Base-by-base conservation (phyloP, 306 rosid species). In the Cicer cuneatum region DNA sequence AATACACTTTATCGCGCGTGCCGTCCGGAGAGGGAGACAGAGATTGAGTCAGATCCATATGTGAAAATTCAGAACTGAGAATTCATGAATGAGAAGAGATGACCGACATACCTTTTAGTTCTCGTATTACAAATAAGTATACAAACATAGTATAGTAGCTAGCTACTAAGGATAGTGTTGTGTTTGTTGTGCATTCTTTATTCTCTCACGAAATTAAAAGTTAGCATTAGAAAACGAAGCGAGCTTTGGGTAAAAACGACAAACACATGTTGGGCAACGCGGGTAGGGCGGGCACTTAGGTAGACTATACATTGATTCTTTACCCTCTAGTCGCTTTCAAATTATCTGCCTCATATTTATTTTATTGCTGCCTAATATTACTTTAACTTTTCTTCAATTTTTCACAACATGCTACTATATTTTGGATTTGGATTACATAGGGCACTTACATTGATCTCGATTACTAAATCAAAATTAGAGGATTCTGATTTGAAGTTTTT, bases 1-100 rank as follows among this genome's bases (percentile, higher is more conserved):
- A 56, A 57, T 56, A 6, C 2, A 24, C 72, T 86, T 84, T 87
- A 87, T 72, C 89, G 89, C 87, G 97, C 92, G 95, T 89, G 95
- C 90, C 89, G 76, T 86, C 85, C 89, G 91, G 95, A 85, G 89
- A 61, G 90, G 45, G 66, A 81, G 86, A 39, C 56, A 51, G 66
- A 60, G 54, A 57, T 49, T 53, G 62, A 69, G 16, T 41, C 38
- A 65, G 43, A 12, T 2, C 0, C 14, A n/a, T 60, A 40, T 47
- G 37, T 42, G 71, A 51, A 57, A 69, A 58, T 38, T 57, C 29
- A 43, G 39, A 42, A 61, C n/a, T 14, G 69, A 46, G 45, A 59
- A 59, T 14, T 37, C 40, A 76, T 39, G 73, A 69, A 14, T 53
- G 14, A 71, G 65, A 78, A 71, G n/a, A 38, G 59, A 61, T 19